Conservation (phyloP, 306 rosid genomes). For the Heteromeles arbutifolia region DNA sequence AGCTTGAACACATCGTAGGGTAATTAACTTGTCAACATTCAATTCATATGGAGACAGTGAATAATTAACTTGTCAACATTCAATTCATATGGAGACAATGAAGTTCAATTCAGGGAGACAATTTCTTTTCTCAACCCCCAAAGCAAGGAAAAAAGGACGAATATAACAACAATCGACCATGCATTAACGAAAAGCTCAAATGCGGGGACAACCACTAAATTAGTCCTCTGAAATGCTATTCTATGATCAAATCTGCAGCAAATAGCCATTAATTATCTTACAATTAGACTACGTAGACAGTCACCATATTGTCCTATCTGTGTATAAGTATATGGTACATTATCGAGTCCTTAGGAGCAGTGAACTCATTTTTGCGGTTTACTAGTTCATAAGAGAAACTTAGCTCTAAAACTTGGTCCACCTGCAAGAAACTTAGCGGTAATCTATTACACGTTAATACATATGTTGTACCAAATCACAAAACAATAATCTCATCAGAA, state of each 20-base stretch:
- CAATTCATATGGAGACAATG: neutral
- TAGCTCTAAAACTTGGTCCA: too few relatives aligned
- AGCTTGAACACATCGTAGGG: neutral
- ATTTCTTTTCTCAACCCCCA: neutral
- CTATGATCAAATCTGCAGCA: neutral
- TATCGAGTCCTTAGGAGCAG: neutral
- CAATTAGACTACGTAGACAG: neutral
- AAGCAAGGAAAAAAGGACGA: neutral
- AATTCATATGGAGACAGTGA: neutral
- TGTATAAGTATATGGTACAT: neutral
- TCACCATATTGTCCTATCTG: neutral
- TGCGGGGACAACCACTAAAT: neutral
- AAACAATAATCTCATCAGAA: neutral
- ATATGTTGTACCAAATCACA: neutral
- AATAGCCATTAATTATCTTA: neutral
- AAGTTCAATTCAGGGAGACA: neutral
- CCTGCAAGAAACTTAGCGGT: too few relatives aligned
- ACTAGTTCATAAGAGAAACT: too few relatives aligned
- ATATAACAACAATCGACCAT: too few relatives aligned
- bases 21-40: too few relatives aligned
- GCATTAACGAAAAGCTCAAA: neutral
- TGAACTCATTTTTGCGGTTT: too few relatives aligned
- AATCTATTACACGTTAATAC: neutral
- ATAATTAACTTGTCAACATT: too few relatives aligned
- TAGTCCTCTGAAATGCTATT: neutral